Evolutionary conservation across 495 filamentous ascomycete species (phyloP).

Genomic region (Ramalina intermedia): DNA sequence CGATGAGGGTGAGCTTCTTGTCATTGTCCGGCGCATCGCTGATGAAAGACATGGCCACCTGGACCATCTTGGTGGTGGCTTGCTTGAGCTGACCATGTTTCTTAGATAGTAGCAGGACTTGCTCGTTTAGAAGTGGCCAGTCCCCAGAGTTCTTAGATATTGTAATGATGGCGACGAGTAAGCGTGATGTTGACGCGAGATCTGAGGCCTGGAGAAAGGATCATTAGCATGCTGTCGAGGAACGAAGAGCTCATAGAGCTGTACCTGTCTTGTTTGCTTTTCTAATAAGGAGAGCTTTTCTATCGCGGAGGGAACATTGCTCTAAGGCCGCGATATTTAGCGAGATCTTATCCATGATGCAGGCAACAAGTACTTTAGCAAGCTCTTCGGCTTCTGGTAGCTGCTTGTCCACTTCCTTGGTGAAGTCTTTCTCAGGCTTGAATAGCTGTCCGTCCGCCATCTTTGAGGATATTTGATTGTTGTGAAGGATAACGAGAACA

Average conservation of each 20-base stretch:
- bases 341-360: not conserved
- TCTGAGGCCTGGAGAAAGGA: constrained; percentile 59
- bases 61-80: constrained; percentile 97
- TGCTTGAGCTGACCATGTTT: constrained; percentile 99
- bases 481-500: too few relatives aligned
- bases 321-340: constrained; percentile 29
- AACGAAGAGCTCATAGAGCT: too few relatives aligned
- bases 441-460: constrained; percentile 46
- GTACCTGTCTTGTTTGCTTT: constrained; percentile 90
- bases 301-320: constrained; percentile 67
- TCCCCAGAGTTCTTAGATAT: constrained; percentile 86
- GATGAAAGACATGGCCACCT: constrained; percentile 84
- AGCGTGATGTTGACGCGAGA: constrained; percentile 80
- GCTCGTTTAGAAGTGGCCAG: constrained; percentile 89
- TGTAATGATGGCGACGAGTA: constrained; percentile 76
- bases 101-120: constrained; percentile 89
- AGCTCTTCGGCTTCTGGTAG: constrained; percentile 79
- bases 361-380: constrained; percentile 49
- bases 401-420: constrained; percentile 81
- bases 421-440: constrained; percentile 64
- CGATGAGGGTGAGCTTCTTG: constrained; percentile 81
- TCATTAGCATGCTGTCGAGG: constrained; percentile 8
- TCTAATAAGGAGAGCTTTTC: constrained; percentile 85
- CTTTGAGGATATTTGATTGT: not conserved
- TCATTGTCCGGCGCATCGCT: constrained; percentile 67